phyloP scores from a whole-genome alignment of 306 rosid species.

The Abrus pulchellus region DNA sequence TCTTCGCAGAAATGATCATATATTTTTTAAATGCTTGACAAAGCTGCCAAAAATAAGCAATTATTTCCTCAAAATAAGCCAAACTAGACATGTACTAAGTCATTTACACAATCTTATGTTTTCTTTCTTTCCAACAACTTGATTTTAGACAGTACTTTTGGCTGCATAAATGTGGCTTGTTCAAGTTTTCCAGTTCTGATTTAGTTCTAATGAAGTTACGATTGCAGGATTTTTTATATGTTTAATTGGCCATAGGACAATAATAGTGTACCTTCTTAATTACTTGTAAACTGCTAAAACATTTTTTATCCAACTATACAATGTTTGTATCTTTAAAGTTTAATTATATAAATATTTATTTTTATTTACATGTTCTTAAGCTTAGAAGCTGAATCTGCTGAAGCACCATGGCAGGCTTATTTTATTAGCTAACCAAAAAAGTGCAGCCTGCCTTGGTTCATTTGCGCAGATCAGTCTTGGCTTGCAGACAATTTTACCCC shows the following conservation, averaged over 20 bases:
- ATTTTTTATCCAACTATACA: neutral
- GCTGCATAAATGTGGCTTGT: neutral
- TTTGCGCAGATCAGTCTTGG: conserved; percentile 15
- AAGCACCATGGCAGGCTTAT: too few species aligned
- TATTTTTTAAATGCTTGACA: too few species aligned
- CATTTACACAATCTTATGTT: neutral
- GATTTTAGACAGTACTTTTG: neutral
- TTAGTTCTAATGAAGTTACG: conserved; percentile 15
- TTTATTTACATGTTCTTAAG: neutral
- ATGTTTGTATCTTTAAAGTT: neutral
- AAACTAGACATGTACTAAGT: too few species aligned
- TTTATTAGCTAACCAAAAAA: neutral
- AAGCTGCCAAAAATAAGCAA: too few species aligned
- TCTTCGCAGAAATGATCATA: too few species aligned
- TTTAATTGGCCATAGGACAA: neutral
- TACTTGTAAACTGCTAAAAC: neutral
- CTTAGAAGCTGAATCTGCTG: neutral
- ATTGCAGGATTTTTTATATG: conserved; percentile 1
- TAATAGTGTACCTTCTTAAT: neutral
- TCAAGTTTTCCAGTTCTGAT: conserved; percentile 1
- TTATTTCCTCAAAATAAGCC: too few species aligned
- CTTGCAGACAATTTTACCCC: neutral
- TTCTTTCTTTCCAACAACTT: neutral
- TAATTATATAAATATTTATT: neutral
- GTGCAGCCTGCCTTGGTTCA: neutral